A percentile compares a stretch with the other conserved stretches of the same genome.
These are phyloP conservation scores for Microcos paniculata DNA, from an alignment of 345 rosid species.

Conservation along the genomic window DNA sequence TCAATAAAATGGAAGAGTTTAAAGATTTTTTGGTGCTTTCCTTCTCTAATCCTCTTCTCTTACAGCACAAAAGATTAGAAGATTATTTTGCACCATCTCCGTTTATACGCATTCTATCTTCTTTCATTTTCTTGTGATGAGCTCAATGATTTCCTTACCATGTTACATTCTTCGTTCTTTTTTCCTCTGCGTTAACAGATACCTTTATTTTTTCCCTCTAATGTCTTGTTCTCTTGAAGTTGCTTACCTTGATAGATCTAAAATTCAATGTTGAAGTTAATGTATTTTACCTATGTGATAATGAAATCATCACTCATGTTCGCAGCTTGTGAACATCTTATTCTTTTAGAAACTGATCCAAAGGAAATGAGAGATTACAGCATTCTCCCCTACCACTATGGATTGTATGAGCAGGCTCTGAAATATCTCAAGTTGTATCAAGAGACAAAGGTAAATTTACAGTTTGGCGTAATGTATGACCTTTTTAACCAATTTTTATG, in stretches of 20 bases:
- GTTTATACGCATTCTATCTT: too few species aligned
- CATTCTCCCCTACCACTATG: conserved; percentile 66
- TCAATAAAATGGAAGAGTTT: neutral
- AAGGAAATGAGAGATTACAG: conserved; percentile 66
- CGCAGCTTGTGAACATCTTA: conserved; percentile 67
- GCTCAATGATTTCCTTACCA: neutral
- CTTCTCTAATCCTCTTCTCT: neutral
- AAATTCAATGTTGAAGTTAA: neutral
- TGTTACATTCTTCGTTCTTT: neutral
- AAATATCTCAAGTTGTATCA: conserved; percentile 42
- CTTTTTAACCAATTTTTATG: neutral
- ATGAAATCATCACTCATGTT: conserved; percentile 9
- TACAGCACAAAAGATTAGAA: neutral
- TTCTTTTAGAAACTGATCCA: conserved; percentile 47
- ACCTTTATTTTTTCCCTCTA: neutral
- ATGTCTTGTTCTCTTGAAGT: neutral
- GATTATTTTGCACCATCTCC: too few species aligned
- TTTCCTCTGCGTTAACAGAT: too few species aligned
- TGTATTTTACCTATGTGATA: neutral
- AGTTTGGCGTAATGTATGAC: neutral
- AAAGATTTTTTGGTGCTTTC: neutral
- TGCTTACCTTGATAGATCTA: neutral
- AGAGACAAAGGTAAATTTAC: conserved; percentile 39
- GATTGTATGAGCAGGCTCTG: conserved; percentile 51
- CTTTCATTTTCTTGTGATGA: neutral